Percentiles rank a stretch among this genome's conserved stretches.
These are phyloP conservation scores for Acacia melanoxylon DNA, from an alignment of 306 rosid genomes.

Conservation along the genomic window DNA sequence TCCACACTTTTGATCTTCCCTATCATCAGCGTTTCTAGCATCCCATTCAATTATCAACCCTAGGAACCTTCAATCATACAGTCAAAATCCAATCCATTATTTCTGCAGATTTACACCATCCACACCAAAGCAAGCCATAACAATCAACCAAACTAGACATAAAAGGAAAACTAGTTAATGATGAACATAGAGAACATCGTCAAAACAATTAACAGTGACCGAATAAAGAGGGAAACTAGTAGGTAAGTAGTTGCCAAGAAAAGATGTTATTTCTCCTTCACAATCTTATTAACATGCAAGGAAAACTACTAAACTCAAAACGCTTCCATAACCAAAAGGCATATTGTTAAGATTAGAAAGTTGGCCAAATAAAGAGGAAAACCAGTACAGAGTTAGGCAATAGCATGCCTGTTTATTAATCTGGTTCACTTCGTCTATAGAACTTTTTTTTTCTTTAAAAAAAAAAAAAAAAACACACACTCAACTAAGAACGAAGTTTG, in stretches of 20 bases:
- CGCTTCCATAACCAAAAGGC: not conserved
- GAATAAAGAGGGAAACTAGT: not conserved
- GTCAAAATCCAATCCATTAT: constrained; percentile 19
- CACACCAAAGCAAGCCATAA: constrained; percentile 13
- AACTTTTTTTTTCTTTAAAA: not conserved
- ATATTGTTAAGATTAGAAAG: not conserved
- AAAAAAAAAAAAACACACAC: not conserved
- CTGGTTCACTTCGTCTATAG: not conserved
- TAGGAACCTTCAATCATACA: constrained; percentile 17
- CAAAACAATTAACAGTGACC: not conserved
- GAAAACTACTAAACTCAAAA: constrained; percentile 1
- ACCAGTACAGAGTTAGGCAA: not conserved
- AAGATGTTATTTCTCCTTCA: not conserved
- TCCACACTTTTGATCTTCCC: constrained; percentile 24
- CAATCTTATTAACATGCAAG: not conserved
- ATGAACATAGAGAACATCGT: not conserved
- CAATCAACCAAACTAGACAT: not conserved
- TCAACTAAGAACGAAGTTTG: not conserved
- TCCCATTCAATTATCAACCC: constrained; percentile 32
- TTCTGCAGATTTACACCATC: constrained; percentile 2
- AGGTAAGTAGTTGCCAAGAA: not conserved
- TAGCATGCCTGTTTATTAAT: not conserved
- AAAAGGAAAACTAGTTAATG: not conserved
- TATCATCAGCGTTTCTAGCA: constrained; percentile 30
- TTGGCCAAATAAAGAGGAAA: not conserved